Base-by-base conservation (phyloP, 257 asterid species). In the Nicotiana benthamiana region DNA sequence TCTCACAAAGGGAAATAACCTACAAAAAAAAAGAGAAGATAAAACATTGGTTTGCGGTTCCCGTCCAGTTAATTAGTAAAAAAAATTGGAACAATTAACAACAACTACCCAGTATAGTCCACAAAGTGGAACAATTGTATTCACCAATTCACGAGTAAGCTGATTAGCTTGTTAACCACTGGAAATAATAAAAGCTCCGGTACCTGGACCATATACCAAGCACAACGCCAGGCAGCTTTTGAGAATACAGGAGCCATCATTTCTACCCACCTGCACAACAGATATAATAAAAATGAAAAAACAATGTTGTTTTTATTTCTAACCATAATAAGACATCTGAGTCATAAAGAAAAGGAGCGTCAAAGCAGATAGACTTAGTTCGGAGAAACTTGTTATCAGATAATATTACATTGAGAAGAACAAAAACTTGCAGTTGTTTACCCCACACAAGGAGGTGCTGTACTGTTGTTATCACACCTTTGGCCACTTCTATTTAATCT, bases 191-290 rank as follows among this genome's bases (percentile, higher is more conserved):
- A 11, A 22, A 26, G 67, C 2, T 40, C 60, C 52, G 18, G n/a
- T 85, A 92, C 98, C 97, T 94, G 98, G 68, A 94, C 81, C 97
- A 93, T 90, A 81, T 88, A 87, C 98, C 98, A 94, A 24, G 84
- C 90, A 82, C 98, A 94, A 56, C 94, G 97, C 98, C 98, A 94
- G 6, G 98, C 96, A 9, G 92, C 92, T 86, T 79, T 89, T 3
- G 98, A 93, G 84, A 93, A 94, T 24, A 93, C 98, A 0, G 98
- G 98, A 82, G 97, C 98, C 98, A 94, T 94, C 98, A 94, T 92
- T 84, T 94, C 98, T 78, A 93, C 97, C 98, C 98, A 94, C 67
- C 98, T 94, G 84, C 87, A 86, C 40, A 17, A 75, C 16, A 59
- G 27, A 40, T 32, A 54, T 34, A 9, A 30, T 34, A 52, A 34